phyloP scores from a whole-genome alignment of 2,329 filamentous ascomycete species.

The Hypoxylon sp. region DNA sequence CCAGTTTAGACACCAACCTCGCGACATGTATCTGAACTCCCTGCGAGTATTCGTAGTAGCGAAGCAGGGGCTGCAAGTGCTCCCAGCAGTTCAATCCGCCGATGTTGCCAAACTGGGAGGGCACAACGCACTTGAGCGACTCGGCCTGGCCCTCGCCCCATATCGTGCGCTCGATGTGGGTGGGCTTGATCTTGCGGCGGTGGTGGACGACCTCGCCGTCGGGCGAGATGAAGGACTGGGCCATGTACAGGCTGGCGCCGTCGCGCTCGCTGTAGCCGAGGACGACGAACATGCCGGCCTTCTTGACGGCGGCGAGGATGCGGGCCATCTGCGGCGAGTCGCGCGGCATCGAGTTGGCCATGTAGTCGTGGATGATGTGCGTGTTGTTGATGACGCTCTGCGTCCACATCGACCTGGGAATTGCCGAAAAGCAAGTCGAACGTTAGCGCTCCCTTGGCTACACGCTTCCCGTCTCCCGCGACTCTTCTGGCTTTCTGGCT shows the following conservation, averaged over 20 bases:
- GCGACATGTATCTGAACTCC: slow-evolving; percentile 48
- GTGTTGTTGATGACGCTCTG: slow-evolving; percentile 52
- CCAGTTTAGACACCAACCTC: slow-evolving; percentile 31
- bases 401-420: slow-evolving; percentile 50
- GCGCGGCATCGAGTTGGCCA: slow-evolving; percentile 46
- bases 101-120: slow-evolving; percentile 59
- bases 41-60: slow-evolving; percentile 48
- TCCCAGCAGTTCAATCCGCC: slow-evolving; percentile 66
- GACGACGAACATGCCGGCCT: slow-evolving; percentile 55
- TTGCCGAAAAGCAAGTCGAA: slow-evolving; percentile 36
- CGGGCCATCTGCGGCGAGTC: slow-evolving; percentile 54
- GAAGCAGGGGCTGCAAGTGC: slow-evolving; percentile 61
- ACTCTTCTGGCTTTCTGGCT: too few species aligned
- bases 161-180: slow-evolving; percentile 55
- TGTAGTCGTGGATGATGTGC: slow-evolving; percentile 48
- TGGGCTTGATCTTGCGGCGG: slow-evolving; percentile 60
- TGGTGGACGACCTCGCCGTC: slow-evolving; percentile 55
- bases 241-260: slow-evolving; percentile 55
- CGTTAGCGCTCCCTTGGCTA: slow-evolving; percentile 32
- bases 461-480: too few species aligned
- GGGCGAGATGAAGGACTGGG: slow-evolving; percentile 60
- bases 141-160: slow-evolving; percentile 66
- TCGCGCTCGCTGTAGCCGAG: slow-evolving; percentile 60
- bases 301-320: slow-evolving; percentile 51
- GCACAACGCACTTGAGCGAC: slow-evolving; percentile 60